Conservation (phyloP, 1,284 basidiomycete species). For the Trichosporon inkin region DNA sequence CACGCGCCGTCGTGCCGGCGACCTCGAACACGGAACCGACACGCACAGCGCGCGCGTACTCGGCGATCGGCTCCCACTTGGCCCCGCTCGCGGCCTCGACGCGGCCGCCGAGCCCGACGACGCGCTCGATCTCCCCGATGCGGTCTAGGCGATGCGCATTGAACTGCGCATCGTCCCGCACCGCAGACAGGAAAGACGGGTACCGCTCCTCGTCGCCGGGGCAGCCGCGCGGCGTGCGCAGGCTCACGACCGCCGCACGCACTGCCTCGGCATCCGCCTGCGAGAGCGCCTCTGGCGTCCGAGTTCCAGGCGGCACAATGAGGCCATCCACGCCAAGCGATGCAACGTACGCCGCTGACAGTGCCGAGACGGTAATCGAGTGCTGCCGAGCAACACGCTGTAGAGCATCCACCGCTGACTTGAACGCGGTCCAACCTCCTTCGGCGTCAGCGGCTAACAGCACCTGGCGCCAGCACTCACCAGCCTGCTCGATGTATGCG, state of each 20-base stretch:
- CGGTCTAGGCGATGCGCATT: background rate
- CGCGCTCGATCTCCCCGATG: slow-evolving; percentile 11
- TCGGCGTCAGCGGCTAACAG: background rate
- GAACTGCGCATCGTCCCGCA: background rate
- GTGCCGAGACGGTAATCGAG: slow-evolving; percentile 16
- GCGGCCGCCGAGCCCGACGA: slow-evolving; percentile 1
- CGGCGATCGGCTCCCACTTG: slow-evolving; percentile 16
- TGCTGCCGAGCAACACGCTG: slow-evolving; percentile 18
- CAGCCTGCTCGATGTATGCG: slow-evolving; percentile 25
- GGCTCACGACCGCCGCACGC: background rate
- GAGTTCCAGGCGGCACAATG: background rate
- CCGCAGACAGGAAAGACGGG: slow-evolving; percentile 13
- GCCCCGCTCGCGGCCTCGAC: slow-evolving; percentile 13
- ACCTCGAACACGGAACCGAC: slow-evolving; percentile 12
- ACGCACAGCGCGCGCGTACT: slow-evolving; percentile 16
- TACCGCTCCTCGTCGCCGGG: slow-evolving; percentile 18
- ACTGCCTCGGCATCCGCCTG: background rate
- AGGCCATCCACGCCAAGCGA: background rate
- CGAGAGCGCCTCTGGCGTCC: background rate
- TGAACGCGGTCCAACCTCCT: slow-evolving; percentile 26
- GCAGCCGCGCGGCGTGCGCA: slow-evolving; percentile 3
- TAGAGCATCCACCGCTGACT: slow-evolving; percentile 17
- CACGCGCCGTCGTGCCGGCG: slow-evolving; percentile 19
- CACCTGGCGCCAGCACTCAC: slow-evolving; percentile 10
- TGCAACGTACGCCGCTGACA: slow-evolving; percentile 16